Base-by-base conservation (phyloP, 2,329 filamentous ascomycete genomes). In the Sporothrix schenckii region DNA sequence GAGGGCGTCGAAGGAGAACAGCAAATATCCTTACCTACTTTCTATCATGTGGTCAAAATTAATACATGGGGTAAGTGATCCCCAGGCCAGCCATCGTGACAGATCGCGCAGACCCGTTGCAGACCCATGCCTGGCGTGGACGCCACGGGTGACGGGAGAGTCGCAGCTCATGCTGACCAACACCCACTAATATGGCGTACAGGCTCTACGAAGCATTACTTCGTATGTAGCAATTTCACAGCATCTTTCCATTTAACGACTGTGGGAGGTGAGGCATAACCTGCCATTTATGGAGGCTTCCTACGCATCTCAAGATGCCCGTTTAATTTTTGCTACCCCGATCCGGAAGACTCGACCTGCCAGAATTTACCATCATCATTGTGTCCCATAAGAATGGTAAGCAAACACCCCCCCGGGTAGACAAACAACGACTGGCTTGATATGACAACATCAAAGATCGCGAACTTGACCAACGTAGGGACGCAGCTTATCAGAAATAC, bases 191-290 rank as follows among this genome's bases (percentile, higher is more conserved):
- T 61, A 61, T 39, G 56, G 34, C 56, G 56, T 44, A 21, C 56
- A 34, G 56, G 24, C 10, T 60, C 19, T 21, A 9, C 34, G 7
- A 5, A 34, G 34, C 34, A 34, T 34, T 6, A 7, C 34, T 34
- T 34, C 6, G 34, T 9, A 34, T 41, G 19, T 14, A 61, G 21
- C 34, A 7, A 14, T 16, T 16, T 50, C 7, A 21, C 39, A 65
- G 44, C 53, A 19, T 66, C 50, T 60, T 68, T 30, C 70, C 56
- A 68, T 70, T 72, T 72, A 47, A 30, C 65, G 65, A 21, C 34
- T 54, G 52, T 19, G 21, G 52, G 27, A 49, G 24, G 69, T 70
- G 66, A 69, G 66, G 72, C 60, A 50, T 68, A 39, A 54, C 47
- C 56, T 70, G 60, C 65, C 65, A 27, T 65, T 70, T 44, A 66